Percentiles rank a stretch among this genome's conserved stretches.
Conservation (phyloP, 83 land plant genomes). For the Picea abies region DNA sequence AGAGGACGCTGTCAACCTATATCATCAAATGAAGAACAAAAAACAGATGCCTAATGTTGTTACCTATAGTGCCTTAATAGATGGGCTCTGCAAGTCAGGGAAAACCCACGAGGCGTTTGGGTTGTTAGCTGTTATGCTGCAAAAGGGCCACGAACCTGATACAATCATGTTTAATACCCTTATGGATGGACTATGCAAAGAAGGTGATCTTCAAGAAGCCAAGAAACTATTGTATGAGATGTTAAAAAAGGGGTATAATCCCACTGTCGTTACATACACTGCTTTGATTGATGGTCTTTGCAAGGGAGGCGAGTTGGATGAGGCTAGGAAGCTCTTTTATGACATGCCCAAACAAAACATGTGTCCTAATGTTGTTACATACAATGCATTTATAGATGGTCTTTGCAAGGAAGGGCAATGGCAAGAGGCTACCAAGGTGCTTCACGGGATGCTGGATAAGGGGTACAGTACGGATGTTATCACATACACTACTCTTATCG, state of each 20-base stretch:
- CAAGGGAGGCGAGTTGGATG: slow-evolving; percentile 27
- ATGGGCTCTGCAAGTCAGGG: slow-evolving; percentile 45
- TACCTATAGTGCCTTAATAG: slow-evolving; percentile 52
- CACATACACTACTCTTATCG: slow-evolving; percentile 53
- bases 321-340: slow-evolving; percentile 45
- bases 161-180: slow-evolving; percentile 54
- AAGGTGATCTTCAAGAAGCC: slow-evolving; percentile 48
- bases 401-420: slow-evolving; percentile 39
- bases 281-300: slow-evolving; percentile 52
- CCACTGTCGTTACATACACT: slow-evolving; percentile 51
- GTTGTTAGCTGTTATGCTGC: slow-evolving; percentile 43
- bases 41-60: slow-evolving; percentile 50
- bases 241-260: slow-evolving; percentile 44
- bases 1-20: neutral
- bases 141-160: slow-evolving; percentile 43
- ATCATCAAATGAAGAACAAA: slow-evolving; percentile 6
- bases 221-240: slow-evolving; percentile 36
- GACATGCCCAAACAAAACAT: slow-evolving; percentile 54
- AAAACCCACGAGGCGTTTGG: slow-evolving; percentile 44
- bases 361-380: slow-evolving; percentile 55
- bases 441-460: slow-evolving; percentile 52
- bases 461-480: slow-evolving; percentile 27
- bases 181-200: slow-evolving; percentile 55
- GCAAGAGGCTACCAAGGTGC: slow-evolving; percentile 33
- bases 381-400: slow-evolving; percentile 50